Evolutionary conservation across 2,329 filamentous ascomycete species (phyloP).

Genomic region (Pseudogymnoascus sp.): DNA sequence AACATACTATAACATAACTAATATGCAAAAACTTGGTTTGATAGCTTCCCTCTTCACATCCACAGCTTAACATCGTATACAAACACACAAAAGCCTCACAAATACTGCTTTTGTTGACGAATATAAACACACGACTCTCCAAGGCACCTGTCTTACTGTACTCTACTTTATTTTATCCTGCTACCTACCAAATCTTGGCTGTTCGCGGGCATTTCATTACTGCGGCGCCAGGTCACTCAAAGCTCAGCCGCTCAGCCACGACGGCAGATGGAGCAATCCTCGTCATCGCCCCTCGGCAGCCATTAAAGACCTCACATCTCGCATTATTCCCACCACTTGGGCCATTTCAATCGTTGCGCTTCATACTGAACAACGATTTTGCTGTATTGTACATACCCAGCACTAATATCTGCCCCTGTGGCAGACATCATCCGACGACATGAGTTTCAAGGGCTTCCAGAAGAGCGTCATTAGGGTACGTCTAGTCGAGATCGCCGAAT

Average conservation of each 20-base stretch:
- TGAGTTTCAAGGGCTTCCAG: slow-evolving; percentile 97
- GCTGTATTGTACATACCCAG: slow-evolving; percentile 5
- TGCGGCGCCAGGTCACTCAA: slow-evolving; percentile 3
- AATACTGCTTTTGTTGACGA: neutral
- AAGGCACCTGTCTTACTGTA: slow-evolving; percentile 1
- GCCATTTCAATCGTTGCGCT: neutral
- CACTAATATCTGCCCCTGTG: neutral
- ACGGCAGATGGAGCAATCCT: slow-evolving; percentile 23
- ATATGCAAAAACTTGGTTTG: neutral
- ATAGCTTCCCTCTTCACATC: neutral
- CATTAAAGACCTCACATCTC: neutral
- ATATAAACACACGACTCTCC: neutral
- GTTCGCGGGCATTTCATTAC: neutral
- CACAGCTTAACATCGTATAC: slow-evolving; percentile 1
- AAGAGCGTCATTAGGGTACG: slow-evolving; percentile 82
- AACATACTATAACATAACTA: neutral
- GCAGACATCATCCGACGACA: slow-evolving; percentile 34
- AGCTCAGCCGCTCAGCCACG: slow-evolving; percentile 6
- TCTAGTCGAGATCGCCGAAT: slow-evolving; percentile 12
- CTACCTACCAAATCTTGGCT: neutral
- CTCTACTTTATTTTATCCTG: neutral
- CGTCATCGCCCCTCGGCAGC: slow-evolving; percentile 20
- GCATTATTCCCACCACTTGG: neutral
- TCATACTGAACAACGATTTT: neutral
- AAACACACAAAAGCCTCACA: neutral